Evolutionary conservation across 768 basidiomycete genomes (phyloP).

Genomic region (Chlorophyllum brunneum): DNA sequence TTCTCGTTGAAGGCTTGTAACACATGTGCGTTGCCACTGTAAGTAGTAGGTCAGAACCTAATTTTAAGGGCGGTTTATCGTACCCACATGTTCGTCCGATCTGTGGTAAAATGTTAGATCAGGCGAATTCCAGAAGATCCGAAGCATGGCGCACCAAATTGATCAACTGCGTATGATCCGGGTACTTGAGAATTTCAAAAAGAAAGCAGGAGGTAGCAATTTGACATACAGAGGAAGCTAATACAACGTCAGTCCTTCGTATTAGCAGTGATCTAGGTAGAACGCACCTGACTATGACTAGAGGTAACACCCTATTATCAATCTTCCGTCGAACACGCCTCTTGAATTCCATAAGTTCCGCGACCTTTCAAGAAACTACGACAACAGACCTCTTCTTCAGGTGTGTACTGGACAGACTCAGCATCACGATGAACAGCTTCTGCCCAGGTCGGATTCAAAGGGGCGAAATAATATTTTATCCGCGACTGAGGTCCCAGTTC

Average conservation of each 20-base stretch:
- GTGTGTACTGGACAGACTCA: conserved; percentile 41
- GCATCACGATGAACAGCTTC: conserved; percentile 51
- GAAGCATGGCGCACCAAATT: conserved; percentile 31
- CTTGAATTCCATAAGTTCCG: conserved; percentile 20
- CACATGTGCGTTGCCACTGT: conserved; percentile 54
- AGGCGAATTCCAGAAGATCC: not conserved
- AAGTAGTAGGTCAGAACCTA: not conserved
- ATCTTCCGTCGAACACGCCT: conserved; percentile 45
- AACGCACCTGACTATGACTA: conserved; percentile 45
- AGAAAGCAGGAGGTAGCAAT: not conserved
- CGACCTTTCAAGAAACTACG: not conserved
- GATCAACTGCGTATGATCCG: conserved; percentile 32
- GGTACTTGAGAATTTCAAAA: conserved; percentile 14
- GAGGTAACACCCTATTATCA: conserved; percentile 44
- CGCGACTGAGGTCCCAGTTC: conserved; percentile 33
- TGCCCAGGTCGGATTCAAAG: conserved; percentile 40
- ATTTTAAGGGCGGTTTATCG: not conserved
- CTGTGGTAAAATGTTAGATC: conserved; percentile 23
- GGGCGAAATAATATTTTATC: conserved; percentile 45
- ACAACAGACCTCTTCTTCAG: conserved; percentile 43
- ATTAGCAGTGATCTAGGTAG: not conserved
- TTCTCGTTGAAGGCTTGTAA: conserved; percentile 48
- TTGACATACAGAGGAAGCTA: conserved; percentile 30
- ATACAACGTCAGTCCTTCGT: not conserved
- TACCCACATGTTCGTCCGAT: conserved; percentile 53